Evolutionary conservation across 805 yeast genomes (phyloP), one percentile per base, ranked within the genome.

Genomic region (Candida pseudofarinosa): DNA sequence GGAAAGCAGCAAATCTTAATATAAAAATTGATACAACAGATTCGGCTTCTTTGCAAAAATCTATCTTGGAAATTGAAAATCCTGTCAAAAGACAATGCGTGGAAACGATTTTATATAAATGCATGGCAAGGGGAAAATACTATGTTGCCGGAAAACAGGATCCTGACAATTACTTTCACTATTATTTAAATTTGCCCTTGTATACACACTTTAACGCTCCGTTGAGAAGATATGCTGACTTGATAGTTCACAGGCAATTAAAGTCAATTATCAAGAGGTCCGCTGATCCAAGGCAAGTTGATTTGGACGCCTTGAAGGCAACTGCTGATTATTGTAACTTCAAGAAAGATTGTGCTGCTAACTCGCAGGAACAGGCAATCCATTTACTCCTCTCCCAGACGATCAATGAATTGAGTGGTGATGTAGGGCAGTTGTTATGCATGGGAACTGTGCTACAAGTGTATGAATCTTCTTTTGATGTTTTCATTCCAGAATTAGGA

Each of bases 171-270:
- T 79, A 76, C 58, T 83, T 83, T 8, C 96, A 91, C 56, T 93
- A 85, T 63, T 77, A 86, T 57, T 79, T 84, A 59, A 88, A 88
- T 50, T 62, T 85, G 44, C 95, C 97, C 20, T 69, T 88, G 35
- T 93, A 88, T 62, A 88, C 98, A 0, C 97, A 91, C 63, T 90
- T 90, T 69, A 85, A 87, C n/a, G 79, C 95, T 1, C 98, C 99
- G 13, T 70, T 88, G 58, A 79, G 95, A 60, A 77, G 99, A 55
- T 93, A 90, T 61, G 89, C 96, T 1, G 99, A 93, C 62, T 74
- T 88, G 40, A 79, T 90, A 51, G 98, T 88, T 33, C 99, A 93
- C 58, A 80, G 97, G 54, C 99, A 93, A 67, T 68, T 93, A 52
- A 90, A 87, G 59, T 62, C 80, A 1, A 78, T 83, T 19, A 60